Evolutionary conservation across 1,139 yeast genomes (phyloP).

Genomic region (Cylindricascospora bacillispora): DNA sequence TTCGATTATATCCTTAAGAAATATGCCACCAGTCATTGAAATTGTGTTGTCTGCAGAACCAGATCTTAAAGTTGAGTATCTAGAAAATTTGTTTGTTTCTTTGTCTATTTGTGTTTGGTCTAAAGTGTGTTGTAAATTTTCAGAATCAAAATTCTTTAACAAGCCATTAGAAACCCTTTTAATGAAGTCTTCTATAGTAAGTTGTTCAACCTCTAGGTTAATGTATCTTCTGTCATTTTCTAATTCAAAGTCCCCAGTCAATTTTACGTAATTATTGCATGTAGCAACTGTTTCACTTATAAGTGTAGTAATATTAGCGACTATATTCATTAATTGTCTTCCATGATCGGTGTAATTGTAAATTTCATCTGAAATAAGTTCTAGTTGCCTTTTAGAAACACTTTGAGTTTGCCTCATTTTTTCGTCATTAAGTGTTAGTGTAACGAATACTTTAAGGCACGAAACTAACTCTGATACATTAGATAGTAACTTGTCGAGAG

Average conservation of each 20-base stretch:
- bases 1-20: constrained; percentile 8
- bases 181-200: constrained; percentile 53
- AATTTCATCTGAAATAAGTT: constrained; percentile 15
- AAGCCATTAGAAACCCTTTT: constrained; percentile 21
- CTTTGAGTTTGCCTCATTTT: too few relatives aligned
- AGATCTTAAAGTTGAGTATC: not conserved
- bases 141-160: constrained; percentile 35
- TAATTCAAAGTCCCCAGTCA: constrained; percentile 63
- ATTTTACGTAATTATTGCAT: constrained; percentile 36
- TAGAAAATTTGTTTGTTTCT: not conserved
- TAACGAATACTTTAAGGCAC: constrained; percentile 49
- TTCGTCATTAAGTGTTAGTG: constrained; percentile 32
- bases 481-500: constrained; percentile 44
- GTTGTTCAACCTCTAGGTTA: constrained; percentile 46
- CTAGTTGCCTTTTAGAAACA: constrained; percentile 23
- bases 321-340: constrained; percentile 36
- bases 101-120: too few relatives aligned
- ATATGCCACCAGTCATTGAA: constrained; percentile 27
- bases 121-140: too few relatives aligned
- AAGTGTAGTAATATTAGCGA: constrained; percentile 51
- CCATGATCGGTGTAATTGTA: constrained; percentile 52
- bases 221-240: constrained; percentile 58
- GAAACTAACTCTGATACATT: constrained; percentile 55
- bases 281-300: constrained; percentile 38
- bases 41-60: not conserved